Evolutionary conservation across 2,329 filamentous ascomycete species (phyloP).

Genomic region (Didymosphaeria variabile): DNA sequence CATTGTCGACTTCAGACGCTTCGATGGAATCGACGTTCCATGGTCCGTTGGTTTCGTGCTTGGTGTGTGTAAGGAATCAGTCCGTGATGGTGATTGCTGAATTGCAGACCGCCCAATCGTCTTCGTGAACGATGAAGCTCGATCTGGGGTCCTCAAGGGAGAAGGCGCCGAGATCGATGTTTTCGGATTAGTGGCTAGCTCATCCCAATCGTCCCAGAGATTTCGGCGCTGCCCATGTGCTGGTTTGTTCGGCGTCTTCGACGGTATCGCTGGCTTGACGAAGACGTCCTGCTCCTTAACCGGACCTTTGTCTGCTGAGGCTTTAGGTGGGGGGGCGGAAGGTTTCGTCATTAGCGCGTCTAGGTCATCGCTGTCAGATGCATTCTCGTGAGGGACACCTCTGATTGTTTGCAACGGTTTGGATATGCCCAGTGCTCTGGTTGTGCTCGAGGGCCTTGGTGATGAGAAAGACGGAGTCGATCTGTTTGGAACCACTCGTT

Average conservation of each 20-base stretch:
- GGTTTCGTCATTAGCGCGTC: slow-evolving; percentile 24
- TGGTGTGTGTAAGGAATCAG: neutral
- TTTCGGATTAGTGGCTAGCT: slow-evolving; percentile 21
- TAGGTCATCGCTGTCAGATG: slow-evolving; percentile 44
- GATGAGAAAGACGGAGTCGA: neutral
- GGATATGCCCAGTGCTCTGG: neutral
- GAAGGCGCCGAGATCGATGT: slow-evolving; percentile 12
- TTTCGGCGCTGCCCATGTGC: slow-evolving; percentile 29
- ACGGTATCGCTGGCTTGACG: slow-evolving; percentile 31
- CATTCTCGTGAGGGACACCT: slow-evolving; percentile 7
- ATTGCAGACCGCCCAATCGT: neutral
- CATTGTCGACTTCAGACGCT: slow-evolving; percentile 18
- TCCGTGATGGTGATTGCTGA: slow-evolving; percentile 1
- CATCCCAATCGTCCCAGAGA: slow-evolving; percentile 40
- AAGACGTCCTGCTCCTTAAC: slow-evolving; percentile 18
- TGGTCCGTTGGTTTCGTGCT: neutral
- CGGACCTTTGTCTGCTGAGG: neutral
- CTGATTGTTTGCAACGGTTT: neutral
- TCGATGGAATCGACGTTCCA: slow-evolving; percentile 6
- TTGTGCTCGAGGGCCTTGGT: neutral
- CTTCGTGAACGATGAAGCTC: slow-evolving; percentile 16
- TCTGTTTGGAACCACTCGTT: neutral
- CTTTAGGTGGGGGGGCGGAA: slow-evolving; percentile 4
- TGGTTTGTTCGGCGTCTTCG: slow-evolving; percentile 16
- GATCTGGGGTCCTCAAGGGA: slow-evolving; percentile 4